Base-by-base conservation (phyloP, 164 flowering plant species). In the Stephania cephalantha region DNA sequence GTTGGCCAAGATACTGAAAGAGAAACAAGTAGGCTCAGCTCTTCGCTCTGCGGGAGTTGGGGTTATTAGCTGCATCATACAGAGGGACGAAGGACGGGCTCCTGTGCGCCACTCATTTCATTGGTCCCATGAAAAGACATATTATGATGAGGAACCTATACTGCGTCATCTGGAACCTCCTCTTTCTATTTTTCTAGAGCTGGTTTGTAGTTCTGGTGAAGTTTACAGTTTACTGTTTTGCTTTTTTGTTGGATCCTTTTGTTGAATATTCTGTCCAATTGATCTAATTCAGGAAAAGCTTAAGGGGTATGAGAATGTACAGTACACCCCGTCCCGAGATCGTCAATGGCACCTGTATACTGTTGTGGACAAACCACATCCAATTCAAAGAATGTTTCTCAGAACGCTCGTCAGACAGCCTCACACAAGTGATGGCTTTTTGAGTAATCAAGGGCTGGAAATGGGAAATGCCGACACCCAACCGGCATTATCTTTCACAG, bases 71-170 rank as follows among this genome's bases (percentile, higher is more conserved):
- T 96, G 99, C 79, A 96, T 96, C 81, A 96, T 96, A 77, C 99
- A 96, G 82, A 87, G 99, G 80, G 99, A 96, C 79, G 99, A 96
- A 85, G 99, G 99, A 50, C 84, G 99, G 73, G 84, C 97, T 5
- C 99, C 99, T 17, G 93, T 94, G 93, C 86, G 99, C 78, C 99
- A 96, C 78, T 96, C 99, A 50, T 96, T 96, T 78, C 90, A 94
- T 73, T 96, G 96, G 98, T 88, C 96, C 61, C 61, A 83, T 17
- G 96, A 89, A 70, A 94, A 90, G 80, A 85, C 74, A 31, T 87
- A 92, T 78, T 96, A 87, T 68, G 89, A 82, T 78, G 99, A 96
- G 80, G 98, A 96, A 73, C 97, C 98, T 82, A 84, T 94, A 67
- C 76, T 92, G 76, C 97, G 99, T 72, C 98, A 96, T 83, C 80